Evolutionary conservation across 2,329 filamentous ascomycete species (phyloP), one percentile per base, ranked within the genome.

Genomic region (Ascosphaera apis): DNA sequence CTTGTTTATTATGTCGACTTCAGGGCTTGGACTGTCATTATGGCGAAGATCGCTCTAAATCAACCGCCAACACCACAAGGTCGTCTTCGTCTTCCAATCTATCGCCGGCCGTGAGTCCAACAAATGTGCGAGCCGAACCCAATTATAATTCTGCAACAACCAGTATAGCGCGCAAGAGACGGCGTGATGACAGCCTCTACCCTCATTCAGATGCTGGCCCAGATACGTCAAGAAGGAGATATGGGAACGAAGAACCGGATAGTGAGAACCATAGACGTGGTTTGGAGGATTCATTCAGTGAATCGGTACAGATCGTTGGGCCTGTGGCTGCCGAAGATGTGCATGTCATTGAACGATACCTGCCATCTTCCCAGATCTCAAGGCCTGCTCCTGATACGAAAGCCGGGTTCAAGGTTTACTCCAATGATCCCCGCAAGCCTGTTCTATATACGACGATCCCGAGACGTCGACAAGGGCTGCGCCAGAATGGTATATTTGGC

Each of bases 271-370:
- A 39, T 31, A 31, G 36, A 16, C 40, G 36, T 21, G 40, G 40
- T 11, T 37, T 43, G 21, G 40, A 33, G 33, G 41, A 41, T 15
- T 38, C 40, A n/a, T 36, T 41, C 30, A 57, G 57, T 39, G 55
- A 59, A 41, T 59, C 55, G 1, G 53, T 59, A 27, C 64, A 70
- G 42, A 70, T 74, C 39, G 61, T 74, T 36, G 67, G 69, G 0
- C 69, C 69, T 0, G 65, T 67, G 4, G 60, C 66, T 4, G 68
- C 66, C 3, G 65, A 65, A 34, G 69, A 74, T 51, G 68, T 65
- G 1, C 67, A 72, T 36, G 60, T 73, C 8, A 56, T 73, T 33
- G 64, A 69, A n/a, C 62, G 67, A 36, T 70, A 69, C 38, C 60
- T 72, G 39, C 61, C 61, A 13, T 4, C 19, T 4, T 51, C 55